These are phyloP conservation scores for Dianthus caryophyllus DNA, from an alignment of 148 eudicot species.

Conservation along the genomic window DNA sequence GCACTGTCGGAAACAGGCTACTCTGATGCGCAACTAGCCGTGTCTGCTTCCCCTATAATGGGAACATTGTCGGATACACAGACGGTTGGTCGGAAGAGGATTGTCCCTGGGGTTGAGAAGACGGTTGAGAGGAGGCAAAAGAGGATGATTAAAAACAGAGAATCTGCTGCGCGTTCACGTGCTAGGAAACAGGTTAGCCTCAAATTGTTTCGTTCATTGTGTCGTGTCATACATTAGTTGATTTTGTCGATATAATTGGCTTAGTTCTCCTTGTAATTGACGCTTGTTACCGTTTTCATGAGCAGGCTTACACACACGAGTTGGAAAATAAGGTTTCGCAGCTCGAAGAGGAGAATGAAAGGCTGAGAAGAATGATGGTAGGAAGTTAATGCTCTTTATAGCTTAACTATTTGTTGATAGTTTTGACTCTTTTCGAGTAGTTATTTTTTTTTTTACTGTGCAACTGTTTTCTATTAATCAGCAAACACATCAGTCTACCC, in stretches of 20 bases:
- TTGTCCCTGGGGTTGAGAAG: constrained; percentile 64
- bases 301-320: constrained; percentile 92
- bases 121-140: constrained; percentile 95
- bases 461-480: too few relatives aligned
- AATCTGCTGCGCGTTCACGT: constrained; percentile 97
- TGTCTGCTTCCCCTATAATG: constrained; percentile 64
- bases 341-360: constrained; percentile 88
- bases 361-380: constrained; percentile 73
- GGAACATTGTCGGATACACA: constrained; percentile 73
- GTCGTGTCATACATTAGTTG: neutral
- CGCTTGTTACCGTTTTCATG: constrained; percentile 14
- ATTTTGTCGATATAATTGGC: neutral
- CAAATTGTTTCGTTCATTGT: neutral
- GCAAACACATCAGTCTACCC: too few relatives aligned
- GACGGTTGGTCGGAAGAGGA: constrained; percentile 68
- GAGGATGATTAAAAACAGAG: constrained; percentile 94
- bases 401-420: too few relatives aligned
- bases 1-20: constrained; percentile 44
- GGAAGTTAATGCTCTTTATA: neutral
- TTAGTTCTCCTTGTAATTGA: neutral
- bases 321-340: constrained; percentile 84
- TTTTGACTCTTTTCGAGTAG: too few relatives aligned
- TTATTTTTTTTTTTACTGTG: too few relatives aligned
- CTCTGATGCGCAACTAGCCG: constrained; percentile 49
- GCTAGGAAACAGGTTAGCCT: constrained; percentile 86